Evolutionary conservation across 2,329 filamentous ascomycete genomes (phyloP), one percentile per base, ranked within the genome.

Genomic region (Mariannaea elegans): DNA sequence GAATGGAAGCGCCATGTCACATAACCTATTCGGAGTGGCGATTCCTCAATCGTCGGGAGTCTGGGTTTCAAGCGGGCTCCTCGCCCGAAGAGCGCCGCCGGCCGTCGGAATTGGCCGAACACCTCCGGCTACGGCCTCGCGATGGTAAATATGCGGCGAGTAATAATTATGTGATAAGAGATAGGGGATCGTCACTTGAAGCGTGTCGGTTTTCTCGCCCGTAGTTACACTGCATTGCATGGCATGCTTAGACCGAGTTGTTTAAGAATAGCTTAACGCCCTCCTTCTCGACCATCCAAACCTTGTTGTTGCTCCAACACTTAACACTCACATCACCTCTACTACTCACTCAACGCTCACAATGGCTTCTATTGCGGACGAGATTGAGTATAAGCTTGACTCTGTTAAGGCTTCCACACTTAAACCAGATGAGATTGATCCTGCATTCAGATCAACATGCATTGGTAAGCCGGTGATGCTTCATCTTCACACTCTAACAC

Each of bases 361-460:
- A 63, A 78, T 78, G 75, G 47, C 70, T 56, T 72, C 69, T 46
- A 75, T 79, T 65, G 68, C 72, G 41, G 81, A 82, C 50, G 79
- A 82, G 61, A 77, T 79, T 58, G 80, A 80, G 60, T 88, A 89
- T 72, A 80, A 82, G 68, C 76, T 88, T n/a, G 84, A 86, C 61
- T 71, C 79, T 64, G 80, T 88, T 70, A 73, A 80, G 67, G 82
- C 79, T 36, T 82, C 80, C 12, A 69, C 71, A 6, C 72, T 89
- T 51, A 73, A 80, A 31, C 74, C 85, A 19, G 81, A 82, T 10
- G 78, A 85, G 58, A 89, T 89, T 62, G 86, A 89, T 74, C 77
- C 77, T 67, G 86, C 84, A 24, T 89, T 90, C 70, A 81, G 84
- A 54, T 87, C 86, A 16, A 84, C 77, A 72, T 83, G 79, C 69